These are phyloP conservation scores for Plectosphaerella plurivora DNA, from an alignment of 2,329 filamentous ascomycete genomes.

Conservation along the genomic window DNA sequence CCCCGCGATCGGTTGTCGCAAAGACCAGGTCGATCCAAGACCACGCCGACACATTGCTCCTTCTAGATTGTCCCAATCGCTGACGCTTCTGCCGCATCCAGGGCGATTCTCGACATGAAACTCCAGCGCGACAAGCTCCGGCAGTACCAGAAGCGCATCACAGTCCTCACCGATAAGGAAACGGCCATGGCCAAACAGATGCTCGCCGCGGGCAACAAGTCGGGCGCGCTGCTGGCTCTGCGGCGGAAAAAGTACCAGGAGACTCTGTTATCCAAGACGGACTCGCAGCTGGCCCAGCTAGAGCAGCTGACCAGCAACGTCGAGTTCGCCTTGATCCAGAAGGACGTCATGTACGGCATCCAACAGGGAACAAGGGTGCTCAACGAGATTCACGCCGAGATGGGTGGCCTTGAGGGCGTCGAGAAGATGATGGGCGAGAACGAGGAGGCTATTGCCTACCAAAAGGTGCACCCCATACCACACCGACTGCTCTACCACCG, in stretches of 20 bases:
- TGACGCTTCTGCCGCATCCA: slow-evolving; percentile 28
- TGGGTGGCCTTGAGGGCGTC: slow-evolving; percentile 90
- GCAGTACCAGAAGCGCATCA: slow-evolving; percentile 90
- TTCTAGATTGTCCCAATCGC: slow-evolving; percentile 8
- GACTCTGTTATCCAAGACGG: slow-evolving; percentile 80
- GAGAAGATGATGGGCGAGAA: slow-evolving; percentile 94
- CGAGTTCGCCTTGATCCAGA: slow-evolving; percentile 95
- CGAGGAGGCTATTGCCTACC: slow-evolving; percentile 86
- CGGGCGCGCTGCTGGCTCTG: slow-evolving; percentile 78
- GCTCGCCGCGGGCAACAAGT: slow-evolving; percentile 73
- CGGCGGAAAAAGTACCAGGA: slow-evolving; percentile 97
- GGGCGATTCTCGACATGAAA: slow-evolving; percentile 96
- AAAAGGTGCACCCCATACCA: slow-evolving; percentile 55
- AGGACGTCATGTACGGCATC: slow-evolving; percentile 89
- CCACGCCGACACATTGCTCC: slow-evolving; percentile 6
- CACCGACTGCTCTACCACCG: background rate
- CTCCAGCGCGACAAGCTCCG: slow-evolving; percentile 95
- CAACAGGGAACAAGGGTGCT: slow-evolving; percentile 89
- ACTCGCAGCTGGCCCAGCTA: slow-evolving; percentile 88
- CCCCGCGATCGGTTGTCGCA: background rate
- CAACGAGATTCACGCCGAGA: slow-evolving; percentile 88
- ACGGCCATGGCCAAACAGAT: slow-evolving; percentile 82
- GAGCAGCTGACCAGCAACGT: slow-evolving; percentile 85
- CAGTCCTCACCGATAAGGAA: slow-evolving; percentile 79
- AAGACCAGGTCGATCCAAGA: background rate